phyloP scores from a whole-genome alignment of 768 basidiomycete species.

The Leccinellum rugosiceps region DNA sequence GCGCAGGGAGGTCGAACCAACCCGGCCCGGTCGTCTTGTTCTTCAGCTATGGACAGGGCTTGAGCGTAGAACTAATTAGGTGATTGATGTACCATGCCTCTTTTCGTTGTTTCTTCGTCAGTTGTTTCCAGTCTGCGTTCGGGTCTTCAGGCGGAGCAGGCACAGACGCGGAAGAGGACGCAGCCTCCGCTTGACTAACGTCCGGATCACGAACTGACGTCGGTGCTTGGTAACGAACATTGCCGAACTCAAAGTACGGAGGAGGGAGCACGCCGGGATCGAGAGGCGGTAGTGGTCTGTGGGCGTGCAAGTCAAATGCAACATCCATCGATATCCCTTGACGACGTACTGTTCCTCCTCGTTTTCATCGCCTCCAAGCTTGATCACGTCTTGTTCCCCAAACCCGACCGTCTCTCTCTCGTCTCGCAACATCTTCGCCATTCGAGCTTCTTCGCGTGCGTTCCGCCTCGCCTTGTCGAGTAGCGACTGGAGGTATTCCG shows the following conservation, averaged over 20 bases:
- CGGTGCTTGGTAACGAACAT: conserved; percentile 41
- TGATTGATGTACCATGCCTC: conserved; percentile 43
- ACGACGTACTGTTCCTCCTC: conserved; percentile 36
- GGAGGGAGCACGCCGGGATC: conserved; percentile 62
- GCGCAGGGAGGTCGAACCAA: conserved; percentile 90
- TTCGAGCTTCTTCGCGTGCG: conserved; percentile 34
- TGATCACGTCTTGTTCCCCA: conserved; percentile 57
- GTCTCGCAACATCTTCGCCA: conserved; percentile 23
- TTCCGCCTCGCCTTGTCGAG: conserved; percentile 60
- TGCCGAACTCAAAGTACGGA: conserved; percentile 59
- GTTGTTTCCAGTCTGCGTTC: conserved; percentile 57
- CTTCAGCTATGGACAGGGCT: conserved; percentile 46
- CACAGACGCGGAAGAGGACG: conserved; percentile 43
- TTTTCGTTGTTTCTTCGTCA: conserved; percentile 72
- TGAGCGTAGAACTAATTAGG: background rate
- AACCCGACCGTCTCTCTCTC: conserved; percentile 22
- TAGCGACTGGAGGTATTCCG: conserved; percentile 59
- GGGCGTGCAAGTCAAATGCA: background rate
- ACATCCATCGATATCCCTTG: background rate
- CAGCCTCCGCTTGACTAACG: conserved; percentile 48
- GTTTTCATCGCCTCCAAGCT: conserved; percentile 37
- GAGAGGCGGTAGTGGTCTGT: conserved; percentile 58
- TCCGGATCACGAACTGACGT: conserved; percentile 60
- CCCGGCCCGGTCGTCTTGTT: conserved; percentile 70
- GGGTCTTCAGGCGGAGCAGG: conserved; percentile 66